These are phyloP conservation scores for Oropetium thomaeum DNA, from an alignment of 176 grass and related monocot species.

Conservation along the genomic window DNA sequence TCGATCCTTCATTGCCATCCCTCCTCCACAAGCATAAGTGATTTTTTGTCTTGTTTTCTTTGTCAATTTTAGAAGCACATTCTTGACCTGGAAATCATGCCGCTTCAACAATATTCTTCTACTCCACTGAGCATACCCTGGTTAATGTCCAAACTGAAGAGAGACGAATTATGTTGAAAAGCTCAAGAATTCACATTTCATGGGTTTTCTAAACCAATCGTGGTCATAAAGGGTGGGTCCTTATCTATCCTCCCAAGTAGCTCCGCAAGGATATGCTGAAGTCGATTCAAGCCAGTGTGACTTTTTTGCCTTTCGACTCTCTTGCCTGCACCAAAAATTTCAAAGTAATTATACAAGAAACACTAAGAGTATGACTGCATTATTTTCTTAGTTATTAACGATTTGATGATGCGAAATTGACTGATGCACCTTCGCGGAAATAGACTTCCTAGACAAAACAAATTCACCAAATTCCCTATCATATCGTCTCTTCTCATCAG, in stretches of 20 bases:
- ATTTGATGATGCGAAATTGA: background rate
- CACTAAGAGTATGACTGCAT: background rate
- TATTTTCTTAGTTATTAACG: background rate
- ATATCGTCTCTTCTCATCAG: constrained; percentile 52
- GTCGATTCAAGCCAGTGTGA: constrained; percentile 67
- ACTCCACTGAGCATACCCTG: background rate
- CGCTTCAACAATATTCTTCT: background rate
- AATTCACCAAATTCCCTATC: constrained; percentile 79
- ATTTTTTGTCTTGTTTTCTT: background rate
- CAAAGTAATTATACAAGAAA: constrained; percentile 15
- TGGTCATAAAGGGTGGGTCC: background rate
- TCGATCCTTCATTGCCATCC: background rate
- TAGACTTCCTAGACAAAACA: constrained; percentile 67
- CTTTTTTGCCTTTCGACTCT: constrained; percentile 90
- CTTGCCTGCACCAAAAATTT: constrained; percentile 60
- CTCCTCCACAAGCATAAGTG: background rate
- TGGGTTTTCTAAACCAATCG: background rate
- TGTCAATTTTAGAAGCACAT: background rate
- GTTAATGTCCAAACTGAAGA: background rate
- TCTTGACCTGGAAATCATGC: background rate
- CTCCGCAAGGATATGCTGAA: background rate
- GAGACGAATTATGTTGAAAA: background rate
- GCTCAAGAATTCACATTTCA: background rate
- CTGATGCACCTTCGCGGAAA: constrained; percentile 66
- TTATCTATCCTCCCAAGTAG: background rate